Conservation (phyloP, 371 early-diverging fungal genomes). For the Mortierella polycephala region DNA sequence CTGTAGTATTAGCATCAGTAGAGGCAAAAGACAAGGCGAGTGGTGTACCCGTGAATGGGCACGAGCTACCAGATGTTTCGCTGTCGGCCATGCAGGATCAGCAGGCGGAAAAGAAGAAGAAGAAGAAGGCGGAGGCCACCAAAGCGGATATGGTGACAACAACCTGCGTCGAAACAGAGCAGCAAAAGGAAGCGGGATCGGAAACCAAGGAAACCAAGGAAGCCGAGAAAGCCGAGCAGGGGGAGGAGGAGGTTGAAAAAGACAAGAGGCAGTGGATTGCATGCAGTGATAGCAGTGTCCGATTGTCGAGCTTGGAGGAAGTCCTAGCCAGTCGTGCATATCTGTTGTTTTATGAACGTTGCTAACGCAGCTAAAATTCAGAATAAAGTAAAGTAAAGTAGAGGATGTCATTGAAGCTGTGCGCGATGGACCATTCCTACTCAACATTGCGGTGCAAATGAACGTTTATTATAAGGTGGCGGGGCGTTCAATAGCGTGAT, state of each 20-base stretch:
- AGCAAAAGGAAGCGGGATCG: not conserved
- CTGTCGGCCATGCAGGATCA: constrained; percentile 22
- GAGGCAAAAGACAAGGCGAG: constrained; percentile 15
- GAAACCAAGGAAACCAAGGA: not conserved
- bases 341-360: constrained; percentile 52
- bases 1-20: not conserved
- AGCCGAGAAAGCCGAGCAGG: constrained; percentile 5
- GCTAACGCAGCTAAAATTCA: constrained; percentile 6
- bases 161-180: not conserved
- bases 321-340: constrained; percentile 35
- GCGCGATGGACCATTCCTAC: too few species aligned
- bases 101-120: constrained; percentile 17
- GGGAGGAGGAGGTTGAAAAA: not conserved
- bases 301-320: constrained; percentile 30
- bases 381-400: too few species aligned
- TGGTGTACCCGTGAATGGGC: constrained; percentile 6
- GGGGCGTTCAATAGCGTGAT: too few species aligned
- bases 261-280: constrained; percentile 36
- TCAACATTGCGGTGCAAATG: too few species aligned
- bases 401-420: too few species aligned
- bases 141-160: not conserved
- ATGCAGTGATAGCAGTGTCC: constrained; percentile 45
- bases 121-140: constrained; percentile 18
- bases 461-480: too few species aligned
- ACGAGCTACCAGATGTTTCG: constrained; percentile 35